Conservation (phyloP, 78 protist genomes). For the Dictyostelium brefeldianum region DNA sequence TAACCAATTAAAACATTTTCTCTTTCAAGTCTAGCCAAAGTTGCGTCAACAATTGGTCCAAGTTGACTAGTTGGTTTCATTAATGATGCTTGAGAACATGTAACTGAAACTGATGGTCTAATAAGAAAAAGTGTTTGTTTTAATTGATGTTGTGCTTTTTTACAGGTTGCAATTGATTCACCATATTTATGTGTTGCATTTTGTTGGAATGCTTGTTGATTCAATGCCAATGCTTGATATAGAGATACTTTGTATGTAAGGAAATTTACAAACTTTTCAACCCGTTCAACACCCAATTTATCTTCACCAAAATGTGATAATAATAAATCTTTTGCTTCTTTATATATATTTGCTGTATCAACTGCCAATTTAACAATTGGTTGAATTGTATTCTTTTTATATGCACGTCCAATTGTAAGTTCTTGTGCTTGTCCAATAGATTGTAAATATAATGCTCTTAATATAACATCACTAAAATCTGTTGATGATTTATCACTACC, state of each 20-base stretch:
- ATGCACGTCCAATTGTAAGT: conserved; percentile 61
- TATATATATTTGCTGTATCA: conserved; percentile 46
- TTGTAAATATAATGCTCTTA: conserved; percentile 39
- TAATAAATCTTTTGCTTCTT: conserved; percentile 13
- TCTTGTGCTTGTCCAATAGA: conserved; percentile 65
- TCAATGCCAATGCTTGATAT: conserved; percentile 29
- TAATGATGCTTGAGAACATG: conserved; percentile 7
- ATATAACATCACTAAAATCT: conserved; percentile 37
- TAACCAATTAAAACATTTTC: conserved; percentile 61
- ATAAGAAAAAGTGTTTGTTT: conserved; percentile 20
- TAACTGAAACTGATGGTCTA: conserved; percentile 16
- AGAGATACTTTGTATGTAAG: conserved; percentile 21
- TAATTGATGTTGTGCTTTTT: neutral
- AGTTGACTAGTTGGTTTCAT: conserved; percentile 2
- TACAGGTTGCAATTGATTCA: conserved; percentile 44
- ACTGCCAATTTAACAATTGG: conserved; percentile 39
- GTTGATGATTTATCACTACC: conserved; percentile 8
- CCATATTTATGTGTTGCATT: conserved; percentile 63
- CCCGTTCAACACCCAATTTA: neutral
- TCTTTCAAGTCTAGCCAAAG: conserved; percentile 43
- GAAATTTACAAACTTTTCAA: conserved; percentile 38
- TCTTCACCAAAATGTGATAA: neutral
- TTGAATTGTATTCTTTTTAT: conserved; percentile 55
- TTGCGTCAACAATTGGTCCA: conserved; percentile 1
- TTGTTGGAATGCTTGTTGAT: conserved; percentile 27